These are phyloP conservation scores for Trichoderma simmonsii DNA, from an alignment of 2,329 filamentous ascomycete species.

Conservation along the genomic window DNA sequence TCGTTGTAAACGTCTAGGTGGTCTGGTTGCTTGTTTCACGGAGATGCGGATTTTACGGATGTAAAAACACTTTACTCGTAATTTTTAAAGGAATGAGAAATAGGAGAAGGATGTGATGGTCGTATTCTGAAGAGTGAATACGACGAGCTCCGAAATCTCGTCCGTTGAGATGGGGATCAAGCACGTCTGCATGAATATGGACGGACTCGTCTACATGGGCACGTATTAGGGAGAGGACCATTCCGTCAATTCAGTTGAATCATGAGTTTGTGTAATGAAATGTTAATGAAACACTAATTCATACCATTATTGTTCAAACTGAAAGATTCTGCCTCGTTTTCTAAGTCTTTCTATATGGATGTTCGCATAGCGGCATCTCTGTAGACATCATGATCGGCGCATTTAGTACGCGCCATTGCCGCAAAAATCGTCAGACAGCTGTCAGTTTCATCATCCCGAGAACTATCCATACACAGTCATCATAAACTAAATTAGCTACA, in stretches of 20 bases:
- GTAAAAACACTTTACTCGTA: not conserved
- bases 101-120: not conserved
- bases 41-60: not conserved
- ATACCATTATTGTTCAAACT: not conserved
- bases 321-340: not conserved
- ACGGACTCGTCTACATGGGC: not conserved
- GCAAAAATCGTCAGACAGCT: not conserved
- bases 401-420: not conserved
- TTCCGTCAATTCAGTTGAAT: not conserved
- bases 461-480: not conserved
- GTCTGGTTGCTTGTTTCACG: no score
- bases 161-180: not conserved
- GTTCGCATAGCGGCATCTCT: not conserved
- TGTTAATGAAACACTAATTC: accelerated
- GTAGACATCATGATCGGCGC: not conserved
- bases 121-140: not conserved
- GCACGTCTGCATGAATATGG: not conserved
- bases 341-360: not conserved
- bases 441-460: not conserved
- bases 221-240: not conserved
- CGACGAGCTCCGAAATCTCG: not conserved
- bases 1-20: no score
- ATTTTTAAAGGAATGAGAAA: not conserved
- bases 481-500: not conserved
- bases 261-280: not conserved